Evolutionary conservation across 805 yeast genomes (phyloP), one percentile per base, ranked within the genome.

Genomic region (Wickerhamiella hasegawae): DNA sequence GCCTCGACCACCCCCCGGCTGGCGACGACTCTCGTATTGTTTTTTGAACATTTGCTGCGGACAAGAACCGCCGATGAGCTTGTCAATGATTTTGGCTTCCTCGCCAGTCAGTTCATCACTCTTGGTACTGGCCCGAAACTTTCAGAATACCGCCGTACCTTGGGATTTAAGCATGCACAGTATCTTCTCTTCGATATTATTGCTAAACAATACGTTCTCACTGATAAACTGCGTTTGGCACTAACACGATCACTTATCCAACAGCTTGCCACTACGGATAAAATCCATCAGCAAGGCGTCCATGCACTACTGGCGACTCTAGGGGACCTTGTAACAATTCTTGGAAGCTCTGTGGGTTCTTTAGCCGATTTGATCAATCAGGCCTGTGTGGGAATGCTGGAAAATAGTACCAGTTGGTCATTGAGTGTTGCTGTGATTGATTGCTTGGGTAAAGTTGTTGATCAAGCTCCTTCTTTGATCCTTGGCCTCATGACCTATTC

Each of bases 311-410:
- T 48, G 17, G 33, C 42, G 3, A 40, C 48, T 17, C 28, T 48
- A 9, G 29, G 35, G 4, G 39, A 34, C 16, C 22, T 34, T 10
- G 22, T 43, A 9, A 25, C 18, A 3, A 4, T 34, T 4, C 35
- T 40, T 12, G 51, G 46, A 12, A 35, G 36, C 24, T 40, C 49
- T 2, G 33, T 45, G 8, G 41, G 39, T 14, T 40, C 46, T 0
- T 35, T 45, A 1, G 41, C 48, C 2, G 39, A 34, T 14, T 34
- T 45, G 1, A 33, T 48, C 4, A 46, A 46, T 20, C 47, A 45
- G 18, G 43, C 44, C 3, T 35, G 36, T 3, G 30, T 45, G 5
- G 45, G 46, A 1, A 30, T 47, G n/a, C 22, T 46, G n/a, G 43
- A 46, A 24, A 36, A 39, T 11, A 26, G 35, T 8, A 34, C 37